phyloP scores from a whole-genome alignment of 2,329 filamentous ascomycete species.

The Erysiphe pulchra region DNA sequence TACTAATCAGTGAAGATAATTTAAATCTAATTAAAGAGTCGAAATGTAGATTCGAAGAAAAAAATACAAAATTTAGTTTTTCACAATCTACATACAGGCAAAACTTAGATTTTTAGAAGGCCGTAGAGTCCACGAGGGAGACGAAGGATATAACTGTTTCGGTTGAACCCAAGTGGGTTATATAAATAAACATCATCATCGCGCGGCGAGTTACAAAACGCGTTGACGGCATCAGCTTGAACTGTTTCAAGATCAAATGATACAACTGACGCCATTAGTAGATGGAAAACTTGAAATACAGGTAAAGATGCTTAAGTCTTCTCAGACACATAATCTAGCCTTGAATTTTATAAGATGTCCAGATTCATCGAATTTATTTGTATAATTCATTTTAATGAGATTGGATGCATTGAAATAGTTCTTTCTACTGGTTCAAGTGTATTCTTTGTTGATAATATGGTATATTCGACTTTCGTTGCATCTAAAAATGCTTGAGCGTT shows the following conservation, averaged over 20 bases:
- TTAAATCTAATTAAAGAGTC: no score
- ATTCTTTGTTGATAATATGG: background rate
- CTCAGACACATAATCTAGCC: background rate
- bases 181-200: background rate
- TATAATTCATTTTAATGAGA: background rate
- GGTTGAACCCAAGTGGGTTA: background rate
- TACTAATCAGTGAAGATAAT: no score
- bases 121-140: background rate
- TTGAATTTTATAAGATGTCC: background rate
- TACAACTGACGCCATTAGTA: background rate
- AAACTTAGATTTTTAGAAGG: no score
- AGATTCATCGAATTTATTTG: background rate
- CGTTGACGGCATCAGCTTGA: background rate
- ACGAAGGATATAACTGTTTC: background rate
- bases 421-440: background rate
- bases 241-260: background rate
- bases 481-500: background rate
- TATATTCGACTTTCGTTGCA: background rate
- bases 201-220: background rate
- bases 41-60: no score
- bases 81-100: no score
- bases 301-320: background rate
- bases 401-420: background rate
- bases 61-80: no score
- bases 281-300: background rate